These are phyloP conservation scores for Magnolia changhungtana DNA, from an alignment of 164 flowering plant genomes.

Conservation along the genomic window DNA sequence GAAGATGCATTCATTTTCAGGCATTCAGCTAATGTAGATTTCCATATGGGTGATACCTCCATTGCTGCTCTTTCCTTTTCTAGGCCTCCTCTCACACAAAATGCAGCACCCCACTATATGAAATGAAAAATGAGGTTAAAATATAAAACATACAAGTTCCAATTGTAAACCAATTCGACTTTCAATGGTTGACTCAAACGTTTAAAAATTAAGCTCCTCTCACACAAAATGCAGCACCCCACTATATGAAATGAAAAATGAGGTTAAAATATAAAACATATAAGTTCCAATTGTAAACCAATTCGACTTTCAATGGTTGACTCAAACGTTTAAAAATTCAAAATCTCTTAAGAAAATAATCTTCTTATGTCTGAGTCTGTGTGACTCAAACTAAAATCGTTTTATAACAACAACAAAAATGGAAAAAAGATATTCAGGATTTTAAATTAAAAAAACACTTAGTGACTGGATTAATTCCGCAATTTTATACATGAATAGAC, in stretches of 20 bases:
- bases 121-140: constrained; percentile 1
- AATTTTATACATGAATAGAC: no score
- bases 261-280: constrained; percentile 4
- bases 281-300: neutral
- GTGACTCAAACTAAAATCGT: no score
- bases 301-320: neutral
- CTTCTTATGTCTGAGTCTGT: no score
- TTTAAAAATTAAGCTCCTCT: constrained; percentile 42
- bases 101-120: constrained; percentile 95
- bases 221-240: constrained; percentile 97
- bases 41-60: constrained; percentile 49
- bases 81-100: constrained; percentile 77
- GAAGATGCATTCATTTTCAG: neutral
- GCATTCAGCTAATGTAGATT: neutral
- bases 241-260: constrained; percentile 34
- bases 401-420: no score
- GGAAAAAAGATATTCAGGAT: no score
- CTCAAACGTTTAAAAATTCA: neutral
- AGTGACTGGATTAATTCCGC: no score
- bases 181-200: neutral
- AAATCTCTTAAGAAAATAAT: no score
- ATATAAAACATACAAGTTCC: neutral
- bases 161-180: neutral
- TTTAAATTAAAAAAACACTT: no score
- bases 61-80: constrained; percentile 75